phyloP scores from a whole-genome alignment of 306 rosid genomes.

The Mimosa bimucronata region DNA sequence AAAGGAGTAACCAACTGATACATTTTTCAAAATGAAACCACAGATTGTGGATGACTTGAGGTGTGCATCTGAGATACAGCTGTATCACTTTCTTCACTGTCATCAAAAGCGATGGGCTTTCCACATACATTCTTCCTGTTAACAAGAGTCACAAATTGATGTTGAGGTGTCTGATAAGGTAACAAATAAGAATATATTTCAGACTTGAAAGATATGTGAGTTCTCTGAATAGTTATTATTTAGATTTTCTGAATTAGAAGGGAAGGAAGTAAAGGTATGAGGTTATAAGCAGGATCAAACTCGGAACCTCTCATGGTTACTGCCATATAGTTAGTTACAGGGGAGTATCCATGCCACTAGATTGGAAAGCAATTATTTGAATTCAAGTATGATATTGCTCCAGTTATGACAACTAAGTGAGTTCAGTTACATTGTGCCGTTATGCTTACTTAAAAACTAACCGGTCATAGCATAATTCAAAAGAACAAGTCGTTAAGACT shows the following conservation, averaged over 20 bases:
- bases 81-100: conserved; percentile 71
- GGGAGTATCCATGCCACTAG: too few species aligned
- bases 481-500: neutral
- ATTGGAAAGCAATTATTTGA: neutral
- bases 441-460: neutral
- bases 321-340: too few species aligned
- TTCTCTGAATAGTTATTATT: too few species aligned
- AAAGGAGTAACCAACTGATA: conserved; percentile 12
- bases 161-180: neutral
- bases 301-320: too few species aligned
- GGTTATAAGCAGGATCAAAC: too few species aligned
- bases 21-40: conserved; percentile 57
- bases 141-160: conserved; percentile 20
- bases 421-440: neutral
- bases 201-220: too few species aligned
- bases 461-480: neutral
- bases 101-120: conserved; percentile 64
- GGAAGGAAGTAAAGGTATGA: too few species aligned
- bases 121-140: conserved; percentile 70
- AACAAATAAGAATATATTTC: neutral
- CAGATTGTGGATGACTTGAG: conserved; percentile 58
- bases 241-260: too few species aligned
- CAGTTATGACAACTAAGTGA: neutral
- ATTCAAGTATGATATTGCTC: neutral
- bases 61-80: conserved; percentile 59